Base-by-base conservation (phyloP, 2,329 filamentous ascomycete genomes). In the Cytospora piceae region DNA sequence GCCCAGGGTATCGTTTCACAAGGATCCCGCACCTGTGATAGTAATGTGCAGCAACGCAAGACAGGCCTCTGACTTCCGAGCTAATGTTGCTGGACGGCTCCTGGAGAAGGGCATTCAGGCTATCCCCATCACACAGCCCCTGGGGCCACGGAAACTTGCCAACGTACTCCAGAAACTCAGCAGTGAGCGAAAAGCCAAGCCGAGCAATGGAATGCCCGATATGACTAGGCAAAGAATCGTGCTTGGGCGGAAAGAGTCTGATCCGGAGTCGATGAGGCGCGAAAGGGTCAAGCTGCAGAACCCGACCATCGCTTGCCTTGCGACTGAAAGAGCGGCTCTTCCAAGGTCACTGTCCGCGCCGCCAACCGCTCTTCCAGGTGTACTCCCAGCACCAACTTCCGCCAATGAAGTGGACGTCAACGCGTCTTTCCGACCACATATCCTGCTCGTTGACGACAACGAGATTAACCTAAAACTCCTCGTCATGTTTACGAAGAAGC, bases 371-470 rank as follows among this genome's bases (percentile, higher is more conserved):
- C 4, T 17, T 37, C 17, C 3, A 15, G 24, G 27, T 32, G 34
- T 31, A 22, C 17, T 51, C 24, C 52, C 20, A 22, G 8, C 17
- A 29, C 20, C 20, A 15, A 12, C 11, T 11, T n/a, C 31, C 8
- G 54, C 22, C n/a, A 24, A 27, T 2, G 32, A 27, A 20, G 56
- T 51, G 9, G 58, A 61, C 32, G 20, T 58, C 55, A 6, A 54
- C 7, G 27, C 4, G 5, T 7, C 46, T 12, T 31, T 39, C 49
- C 32, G 55, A 60, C 70, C 67, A 0, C 72, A 74, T 24, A 71
- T 80, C 2, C 70, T 80, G 2, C 71, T 79, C 2, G 78, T 81
- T 3, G 79, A 82, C 57, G 79, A 80, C 67, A 81, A 81, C 68
- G 72, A 73, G 2, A 78, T 80, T 67, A 80, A 80, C 63, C 72